Conservation (phyloP, 2,329 filamentous ascomycete genomes). For the Cyphellophora europaea region DNA sequence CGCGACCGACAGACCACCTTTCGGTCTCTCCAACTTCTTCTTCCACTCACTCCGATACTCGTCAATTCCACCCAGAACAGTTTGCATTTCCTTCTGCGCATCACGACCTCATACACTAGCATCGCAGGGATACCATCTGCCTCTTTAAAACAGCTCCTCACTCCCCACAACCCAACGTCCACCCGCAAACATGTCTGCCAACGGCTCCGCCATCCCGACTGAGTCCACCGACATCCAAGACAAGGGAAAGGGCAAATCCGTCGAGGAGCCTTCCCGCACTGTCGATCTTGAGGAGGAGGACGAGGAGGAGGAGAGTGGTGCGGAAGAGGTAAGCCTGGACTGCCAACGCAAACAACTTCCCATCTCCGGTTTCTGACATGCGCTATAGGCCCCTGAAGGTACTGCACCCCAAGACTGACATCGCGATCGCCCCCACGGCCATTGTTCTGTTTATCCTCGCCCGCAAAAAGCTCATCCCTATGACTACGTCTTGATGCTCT, state of each 20-base stretch:
- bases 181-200: constrained; percentile 16
- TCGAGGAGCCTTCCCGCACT: constrained; percentile 46
- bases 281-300: constrained; percentile 67
- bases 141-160: too few species aligned
- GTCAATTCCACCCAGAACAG: too few species aligned
- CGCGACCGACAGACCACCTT: too few species aligned
- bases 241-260: constrained; percentile 85
- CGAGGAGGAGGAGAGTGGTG: constrained; percentile 60
- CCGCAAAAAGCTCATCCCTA: too few species aligned
- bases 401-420: constrained; percentile 1
- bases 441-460: too few species aligned
- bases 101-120: too few species aligned
- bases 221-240: constrained; percentile 21
- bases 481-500: too few species aligned
- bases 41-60: neutral
- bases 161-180: too few species aligned
- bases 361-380: too few species aligned
- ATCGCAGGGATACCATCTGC: too few species aligned
- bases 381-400: neutral
- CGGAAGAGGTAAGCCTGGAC: constrained; percentile 32
- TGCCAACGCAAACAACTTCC: neutral
- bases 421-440: too few species aligned
- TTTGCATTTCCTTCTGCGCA: constrained; percentile 1
- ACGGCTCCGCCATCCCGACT: constrained; percentile 14
- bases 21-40: neutral